Base-by-base conservation (phyloP, 83 land plant species). In the Isoetes engelmannii region DNA sequence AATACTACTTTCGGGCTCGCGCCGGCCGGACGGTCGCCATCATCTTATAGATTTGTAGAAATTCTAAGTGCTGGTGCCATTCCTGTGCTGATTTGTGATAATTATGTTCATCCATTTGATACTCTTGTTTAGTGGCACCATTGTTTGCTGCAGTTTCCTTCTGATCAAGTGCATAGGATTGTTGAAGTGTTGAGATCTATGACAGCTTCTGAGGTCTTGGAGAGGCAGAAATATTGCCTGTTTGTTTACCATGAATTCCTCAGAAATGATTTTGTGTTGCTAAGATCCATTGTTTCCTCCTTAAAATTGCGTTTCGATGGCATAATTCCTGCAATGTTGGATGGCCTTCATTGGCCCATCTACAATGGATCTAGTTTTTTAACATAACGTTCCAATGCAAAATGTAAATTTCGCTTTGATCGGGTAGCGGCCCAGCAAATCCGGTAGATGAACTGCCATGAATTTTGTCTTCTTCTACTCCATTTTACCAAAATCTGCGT, bases 231-330 rank as follows among this genome's bases (percentile, higher is more conserved):
- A 48, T 67, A 48, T 48, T 67, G 69, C 18, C 57, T 5, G 7
- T 7, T 5, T 12, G 7, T 67, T 5, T 67, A 6, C 21, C 15
- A 48, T 47, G 57, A 67, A 57, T 67, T 67, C 19, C 63, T 67
- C 47, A 48, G 49, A 57, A 19, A 47, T 5, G 69, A 67, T 17
- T 19, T 6, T 5, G 49, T 7, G 18, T 6, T 49, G 5, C 8
- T 67, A 37, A 67, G 17, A 5, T 48, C 69, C 6, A 45, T 67
- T 5, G 49, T 67, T 5, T 7, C 21, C 13, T 48, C 69, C 9
- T 19, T 67, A 12, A 67, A 67, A 17, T 54, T 19, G 5, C 64
- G 69, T 7, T 67, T 67, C 45, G 41, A 61, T 10, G 78, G 78
- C 9, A 67, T 68, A 5, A 7, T 68, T n/a, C n/a, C n/a, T n/a